Conservation (phyloP, 139 green algal genomes). For the Asterochloris sp. region DNA sequence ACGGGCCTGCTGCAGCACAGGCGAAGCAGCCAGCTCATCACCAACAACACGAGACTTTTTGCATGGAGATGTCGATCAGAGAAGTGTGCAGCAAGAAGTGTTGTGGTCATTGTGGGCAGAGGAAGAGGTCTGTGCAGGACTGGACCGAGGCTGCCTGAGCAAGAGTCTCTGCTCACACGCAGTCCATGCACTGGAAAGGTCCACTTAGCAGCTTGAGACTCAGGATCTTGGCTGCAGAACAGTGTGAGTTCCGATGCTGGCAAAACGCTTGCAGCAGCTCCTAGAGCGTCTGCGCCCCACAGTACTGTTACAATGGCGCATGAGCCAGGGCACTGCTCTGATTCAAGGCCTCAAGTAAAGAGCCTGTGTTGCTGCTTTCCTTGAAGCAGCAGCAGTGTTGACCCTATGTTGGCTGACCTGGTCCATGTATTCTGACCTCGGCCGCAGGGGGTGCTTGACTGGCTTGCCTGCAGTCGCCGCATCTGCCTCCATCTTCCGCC, state of each 20-base stretch:
- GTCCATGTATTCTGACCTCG: constrained; percentile 73
- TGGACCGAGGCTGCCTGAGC: too few species aligned
- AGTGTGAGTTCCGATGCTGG: not conserved
- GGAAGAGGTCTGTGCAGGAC: too few species aligned
- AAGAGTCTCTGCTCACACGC: too few species aligned
- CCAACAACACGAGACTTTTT: too few species aligned
- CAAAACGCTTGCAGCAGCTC: not conserved
- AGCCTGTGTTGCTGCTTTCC: not conserved
- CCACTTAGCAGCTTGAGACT: too few species aligned
- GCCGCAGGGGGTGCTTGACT: constrained; percentile 17
- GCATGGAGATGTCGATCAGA: too few species aligned
- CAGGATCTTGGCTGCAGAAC: not conserved
- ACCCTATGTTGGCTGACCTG: constrained; percentile 33
- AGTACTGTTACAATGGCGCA: not conserved
- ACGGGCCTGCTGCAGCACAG: not conserved
- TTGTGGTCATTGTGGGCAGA: too few species aligned
- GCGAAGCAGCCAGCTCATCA: too few species aligned
- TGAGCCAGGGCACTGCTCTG: not conserved
- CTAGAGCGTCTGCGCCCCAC: not conserved
- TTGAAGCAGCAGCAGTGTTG: not conserved
- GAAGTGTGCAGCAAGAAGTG: too few species aligned
- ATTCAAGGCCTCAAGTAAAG: not conserved
- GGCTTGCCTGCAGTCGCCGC: not conserved
- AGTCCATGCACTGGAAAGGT: too few species aligned
- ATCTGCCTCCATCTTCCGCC: not conserved